These are phyloP conservation scores for Monosporozyma siamensis DNA, from an alignment of 805 yeast species.

Conservation along the genomic window DNA sequence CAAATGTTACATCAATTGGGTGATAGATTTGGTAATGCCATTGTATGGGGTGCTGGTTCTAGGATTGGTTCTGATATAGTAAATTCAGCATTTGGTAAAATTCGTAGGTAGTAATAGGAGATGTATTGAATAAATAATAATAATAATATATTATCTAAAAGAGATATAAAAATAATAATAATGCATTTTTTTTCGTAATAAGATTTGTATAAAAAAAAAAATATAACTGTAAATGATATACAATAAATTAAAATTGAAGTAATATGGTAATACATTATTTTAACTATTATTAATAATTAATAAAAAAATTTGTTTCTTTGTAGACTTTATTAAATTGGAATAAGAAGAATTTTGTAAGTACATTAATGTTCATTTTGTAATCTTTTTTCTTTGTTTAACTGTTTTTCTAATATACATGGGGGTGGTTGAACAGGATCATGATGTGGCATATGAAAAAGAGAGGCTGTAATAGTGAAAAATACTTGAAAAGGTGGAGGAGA, in stretches of 20 bases:
- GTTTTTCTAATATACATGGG: background rate
- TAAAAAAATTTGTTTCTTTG: background rate
- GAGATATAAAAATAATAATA: background rate
- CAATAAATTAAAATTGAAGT: background rate
- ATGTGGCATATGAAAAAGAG: no score
- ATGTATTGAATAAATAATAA: background rate
- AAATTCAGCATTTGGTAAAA: conserved; percentile 47
- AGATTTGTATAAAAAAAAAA: background rate
- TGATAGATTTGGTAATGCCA: conserved; percentile 54
- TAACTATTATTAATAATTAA: background rate
- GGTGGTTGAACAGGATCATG: no score
- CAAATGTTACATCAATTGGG: conserved; percentile 34
- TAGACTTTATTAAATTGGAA: background rate
- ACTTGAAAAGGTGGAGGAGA: no score
- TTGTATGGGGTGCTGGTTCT: conserved; percentile 93
- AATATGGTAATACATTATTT: background rate
- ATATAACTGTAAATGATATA: background rate
- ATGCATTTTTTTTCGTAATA: background rate
- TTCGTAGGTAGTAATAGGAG: no score
- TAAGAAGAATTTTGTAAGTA: background rate
- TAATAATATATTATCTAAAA: background rate
- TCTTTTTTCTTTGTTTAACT: background rate
- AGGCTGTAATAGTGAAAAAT: no score
- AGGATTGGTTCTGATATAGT: conserved; percentile 77
- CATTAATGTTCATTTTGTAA: background rate